Evolutionary conservation across 202 grass and related monocot genomes (phyloP), one percentile per base, ranked within the genome.

Genomic region (Carex arenaria): DNA sequence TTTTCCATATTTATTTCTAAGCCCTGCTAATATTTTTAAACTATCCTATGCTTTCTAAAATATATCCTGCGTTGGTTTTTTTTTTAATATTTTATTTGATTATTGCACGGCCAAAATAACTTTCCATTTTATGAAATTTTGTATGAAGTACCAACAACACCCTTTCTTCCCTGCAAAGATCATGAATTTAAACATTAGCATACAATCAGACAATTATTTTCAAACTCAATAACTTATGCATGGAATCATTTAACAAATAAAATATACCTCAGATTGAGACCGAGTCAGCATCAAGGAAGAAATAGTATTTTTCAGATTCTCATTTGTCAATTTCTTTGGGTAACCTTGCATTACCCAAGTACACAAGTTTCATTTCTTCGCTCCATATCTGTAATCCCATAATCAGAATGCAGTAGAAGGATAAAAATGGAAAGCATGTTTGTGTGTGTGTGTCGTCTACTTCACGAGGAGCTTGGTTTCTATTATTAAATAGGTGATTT

Each of bases 351-450:
- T 94, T 94, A 62, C 92, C 89, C 17, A 89, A 80, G 85, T 88
- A 81, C 64, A 97, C 87, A 7, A 87, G 18, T 76, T 93, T 85
- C 89, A 94, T 97, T 88, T 97, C 95, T 78, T 94, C 92, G 81
- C 88, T 97, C 95, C 92, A 97, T 87, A 97, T 97, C 95, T 97
- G 86, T 4, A 13, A 26, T 20, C 23, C 34, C 31, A 76, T 15
- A 63, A 67, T 10, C 28, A 20, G 8, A 70, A 26, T 70, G 26
- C 2, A 2, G 73, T 6, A 45, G 18, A 62, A 79, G 63, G 22
- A 57, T 82, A 67, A 15, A 6, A 11, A 18, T 28, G 65, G 10
- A 26, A 64, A 47, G 4, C 42, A 30, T 70, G 22, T 81, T 22
- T 22, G 17, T 59, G 6, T 19, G 17, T 17, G 56, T 53, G 32